Percentiles rank a stretch among this genome's conserved stretches.
Conservation (phyloP, 169 alveolate species). For the Cryptosporidium baileyi region DNA sequence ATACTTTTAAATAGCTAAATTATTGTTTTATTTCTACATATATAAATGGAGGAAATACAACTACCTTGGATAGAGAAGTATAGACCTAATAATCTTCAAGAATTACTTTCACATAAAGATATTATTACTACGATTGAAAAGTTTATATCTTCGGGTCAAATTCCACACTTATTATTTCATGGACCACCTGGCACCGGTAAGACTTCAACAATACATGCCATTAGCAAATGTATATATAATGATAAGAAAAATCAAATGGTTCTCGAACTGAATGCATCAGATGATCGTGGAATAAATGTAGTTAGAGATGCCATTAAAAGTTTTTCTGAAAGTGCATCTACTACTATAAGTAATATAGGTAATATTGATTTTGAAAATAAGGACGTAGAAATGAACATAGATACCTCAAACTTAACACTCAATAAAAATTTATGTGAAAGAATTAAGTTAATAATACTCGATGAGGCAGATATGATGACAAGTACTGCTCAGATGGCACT, state of each 20-base stretch:
- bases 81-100: constrained; percentile 91
- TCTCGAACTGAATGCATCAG: constrained; percentile 96
- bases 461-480: constrained; percentile 99
- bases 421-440: constrained; percentile 31
- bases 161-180: constrained; percentile 93
- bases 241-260: constrained; percentile 78
- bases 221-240: constrained; percentile 92
- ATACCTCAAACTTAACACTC: not conserved
- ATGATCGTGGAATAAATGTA: constrained; percentile 97
- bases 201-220: constrained; percentile 92
- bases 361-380: constrained; percentile 32
- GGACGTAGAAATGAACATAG: constrained; percentile 16
- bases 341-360: constrained; percentile 60
- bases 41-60: constrained; percentile 40
- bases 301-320: constrained; percentile 95
- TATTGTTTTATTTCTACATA: not conserved
- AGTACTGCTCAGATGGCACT: constrained; percentile 96
- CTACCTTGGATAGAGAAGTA: constrained; percentile 93
- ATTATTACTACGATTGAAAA: constrained; percentile 90
- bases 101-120: constrained; percentile 93
- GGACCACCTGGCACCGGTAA: constrained; percentile 98
- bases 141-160: constrained; percentile 91
- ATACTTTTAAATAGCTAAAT: not conserved
- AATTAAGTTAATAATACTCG: constrained; percentile 92
- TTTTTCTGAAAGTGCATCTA: constrained; percentile 86